Base-by-base conservation (phyloP, 805 yeast genomes). In the Phaffomyces opuntiae region DNA sequence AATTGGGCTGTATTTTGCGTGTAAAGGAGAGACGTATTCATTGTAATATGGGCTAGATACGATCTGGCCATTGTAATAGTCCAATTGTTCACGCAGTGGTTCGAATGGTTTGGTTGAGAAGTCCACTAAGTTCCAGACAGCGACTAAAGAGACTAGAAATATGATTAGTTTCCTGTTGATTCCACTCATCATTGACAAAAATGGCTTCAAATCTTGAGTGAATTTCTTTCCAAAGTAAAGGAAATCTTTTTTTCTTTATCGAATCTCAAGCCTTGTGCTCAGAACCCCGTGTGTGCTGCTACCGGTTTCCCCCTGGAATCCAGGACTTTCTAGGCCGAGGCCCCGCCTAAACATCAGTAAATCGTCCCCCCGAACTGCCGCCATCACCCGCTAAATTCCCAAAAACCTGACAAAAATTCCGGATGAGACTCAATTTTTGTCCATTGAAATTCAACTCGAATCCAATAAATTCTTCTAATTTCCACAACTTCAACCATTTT, bases 51-150 rank as follows among this genome's bases (percentile, higher is more conserved):
- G 40, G 29, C 33, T 47, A 21, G 32, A 13, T 11, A 46, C 48
- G 19, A 51, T 26, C 29, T 39, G 36, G 16, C 36, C 41, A 14
- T 43, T 25, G n/a, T 40, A 36, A 13, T 11, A 37, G 4, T 38
- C 43, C 47, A 49, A 46, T 29, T 52, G 57, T 11, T 49, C 42
- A 17, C 52, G 54, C 3, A 58, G 36, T 3, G 61, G 57, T 25
- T 52, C 56, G 32, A 56, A 55, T 24, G 57, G 55, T 2, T 44
- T 26, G 5, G 61, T 35, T 2, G 50, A 39, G 38, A 53, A 56
- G 49, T 58, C 61, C 21, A 58, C 55, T 3, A 53, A 38, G 13
- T 43, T 40, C 17, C 49, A 44, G 12, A 56, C 32, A 12, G 52
- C 38, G 16, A 45, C 37, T 19, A 54, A 14, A 8, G 55, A 39